Evolutionary conservation across 345 rosid genomes (phyloP), one percentile per base, ranked within the genome.

Genomic region (Sisymbrium altissimum): DNA sequence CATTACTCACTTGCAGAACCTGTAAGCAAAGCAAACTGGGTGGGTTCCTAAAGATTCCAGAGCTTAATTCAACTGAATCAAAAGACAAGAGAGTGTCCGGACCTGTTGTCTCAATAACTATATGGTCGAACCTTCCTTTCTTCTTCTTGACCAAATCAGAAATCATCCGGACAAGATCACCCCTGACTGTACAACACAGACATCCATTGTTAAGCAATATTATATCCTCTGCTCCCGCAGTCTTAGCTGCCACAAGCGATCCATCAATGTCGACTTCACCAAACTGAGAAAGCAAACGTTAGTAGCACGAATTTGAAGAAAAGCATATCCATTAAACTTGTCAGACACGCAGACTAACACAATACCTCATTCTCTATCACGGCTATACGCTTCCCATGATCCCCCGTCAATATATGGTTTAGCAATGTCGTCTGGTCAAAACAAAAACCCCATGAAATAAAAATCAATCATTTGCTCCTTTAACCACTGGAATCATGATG

Each of bases 61-160:
- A 63, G 52, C 9, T 11, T 11, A n/a, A 9, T 32, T 27, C 8
- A 19, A 15, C 21, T 14, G 29, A 48, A 18, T 29, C 29, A 9
- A 38, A 19, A 30, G 14, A 27, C 9, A 41, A 40, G 30, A 35
- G 8, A 48, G 12, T 2, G 25, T n/a, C 46, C 32, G n/a, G 9
- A 93, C 97, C 96, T 83, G 99, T 92, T n/a, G 97, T 95, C 87
- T 95, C 99, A 29, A 92, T 92, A 0, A 95, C 87, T 41, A 95
- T 87, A 78, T 95, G 99, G 65, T 95, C 97, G 18, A 95, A 95
- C 25, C 78, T 88, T 64, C 96, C 94, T 84, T 83, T 92, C 88
- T 82, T 90, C 80, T 60, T 84, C 53, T 57, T 72, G 55, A 95
- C 96, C 81, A 95, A 83, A 62, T 92, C 96, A 9, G 91, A 59